Evolutionary conservation across 176 grass and related monocot genomes (phyloP).

Genomic region (Chrysopogon serrulatus): DNA sequence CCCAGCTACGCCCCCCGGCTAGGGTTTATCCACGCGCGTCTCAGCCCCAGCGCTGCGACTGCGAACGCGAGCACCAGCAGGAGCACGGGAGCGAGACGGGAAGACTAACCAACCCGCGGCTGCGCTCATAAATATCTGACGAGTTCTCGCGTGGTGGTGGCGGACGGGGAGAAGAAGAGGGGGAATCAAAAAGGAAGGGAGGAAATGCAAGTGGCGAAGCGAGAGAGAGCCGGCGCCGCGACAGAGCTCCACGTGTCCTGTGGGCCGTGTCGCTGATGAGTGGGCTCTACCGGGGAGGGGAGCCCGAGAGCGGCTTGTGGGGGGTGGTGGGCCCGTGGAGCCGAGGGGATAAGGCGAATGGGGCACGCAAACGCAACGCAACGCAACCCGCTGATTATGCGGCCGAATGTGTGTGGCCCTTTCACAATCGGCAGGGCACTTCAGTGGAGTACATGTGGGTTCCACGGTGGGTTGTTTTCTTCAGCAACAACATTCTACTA

Average conservation of each 20-base stretch:
- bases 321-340: neutral
- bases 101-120: neutral
- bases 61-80: neutral
- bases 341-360: constrained; percentile 5
- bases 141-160: neutral
- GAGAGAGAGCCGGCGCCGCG: constrained; percentile 12
- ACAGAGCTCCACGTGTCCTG: constrained; percentile 36
- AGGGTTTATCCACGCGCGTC: constrained; percentile 2
- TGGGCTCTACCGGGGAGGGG: neutral
- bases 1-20: neutral
- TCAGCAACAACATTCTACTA: too few relatives aligned
- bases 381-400: constrained; percentile 8
- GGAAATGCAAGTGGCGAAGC: neutral
- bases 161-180: neutral
- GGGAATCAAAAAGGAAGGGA: neutral
- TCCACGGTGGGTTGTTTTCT: too few relatives aligned
- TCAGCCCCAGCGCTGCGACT: neutral
- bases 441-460: too few relatives aligned
- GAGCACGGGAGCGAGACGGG: neutral
- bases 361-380: neutral
- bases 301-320: neutral
- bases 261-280: neutral
- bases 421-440: too few relatives aligned
- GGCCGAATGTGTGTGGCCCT: constrained; percentile 5
- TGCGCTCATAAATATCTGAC: constrained; percentile 28